Evolutionary conservation across 139 green algal species (phyloP).

Genomic region (Trebouxia sp.): DNA sequence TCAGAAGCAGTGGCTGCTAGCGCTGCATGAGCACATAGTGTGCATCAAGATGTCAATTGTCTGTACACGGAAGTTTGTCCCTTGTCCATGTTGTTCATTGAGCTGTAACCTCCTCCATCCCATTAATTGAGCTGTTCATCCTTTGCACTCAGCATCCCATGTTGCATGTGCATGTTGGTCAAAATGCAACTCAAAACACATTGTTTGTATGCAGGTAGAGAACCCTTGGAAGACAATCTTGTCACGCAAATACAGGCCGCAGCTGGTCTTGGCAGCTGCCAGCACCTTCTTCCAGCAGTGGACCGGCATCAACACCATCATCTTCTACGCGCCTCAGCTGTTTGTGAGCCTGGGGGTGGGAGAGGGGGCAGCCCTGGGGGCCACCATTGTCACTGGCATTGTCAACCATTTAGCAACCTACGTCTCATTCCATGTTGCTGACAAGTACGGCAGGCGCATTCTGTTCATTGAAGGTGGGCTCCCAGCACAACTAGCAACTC

Average conservation of each 20-base stretch:
- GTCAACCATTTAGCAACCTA: conserved; percentile 52
- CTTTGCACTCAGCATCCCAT: no score
- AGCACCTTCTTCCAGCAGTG: conserved; percentile 41
- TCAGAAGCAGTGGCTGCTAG: no score
- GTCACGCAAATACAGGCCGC: conserved; percentile 30
- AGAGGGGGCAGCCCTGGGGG: conserved; percentile 23
- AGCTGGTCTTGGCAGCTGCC: conserved; percentile 32
- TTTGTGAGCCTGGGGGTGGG: conserved; percentile 53
- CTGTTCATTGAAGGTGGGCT: conserved; percentile 30
- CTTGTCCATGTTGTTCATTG: no score
- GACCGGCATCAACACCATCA: conserved; percentile 45
- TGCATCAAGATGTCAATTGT: no score
- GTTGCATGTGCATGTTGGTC: no score
- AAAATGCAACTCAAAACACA: no score
- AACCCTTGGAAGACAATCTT: conserved; percentile 37
- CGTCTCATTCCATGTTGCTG: conserved; percentile 59
- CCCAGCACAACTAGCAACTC: neutral
- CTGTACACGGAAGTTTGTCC: no score
- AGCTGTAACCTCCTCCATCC: no score
- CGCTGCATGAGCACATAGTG: no score
- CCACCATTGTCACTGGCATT: conserved; percentile 38
- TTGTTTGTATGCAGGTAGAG: neutral
- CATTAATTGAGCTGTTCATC: no score
- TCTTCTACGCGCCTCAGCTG: conserved; percentile 50
- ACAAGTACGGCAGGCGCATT: conserved; percentile 30